Evolutionary conservation across 257 asterid species (phyloP).

Genomic region (Buddleja alternifolia): DNA sequence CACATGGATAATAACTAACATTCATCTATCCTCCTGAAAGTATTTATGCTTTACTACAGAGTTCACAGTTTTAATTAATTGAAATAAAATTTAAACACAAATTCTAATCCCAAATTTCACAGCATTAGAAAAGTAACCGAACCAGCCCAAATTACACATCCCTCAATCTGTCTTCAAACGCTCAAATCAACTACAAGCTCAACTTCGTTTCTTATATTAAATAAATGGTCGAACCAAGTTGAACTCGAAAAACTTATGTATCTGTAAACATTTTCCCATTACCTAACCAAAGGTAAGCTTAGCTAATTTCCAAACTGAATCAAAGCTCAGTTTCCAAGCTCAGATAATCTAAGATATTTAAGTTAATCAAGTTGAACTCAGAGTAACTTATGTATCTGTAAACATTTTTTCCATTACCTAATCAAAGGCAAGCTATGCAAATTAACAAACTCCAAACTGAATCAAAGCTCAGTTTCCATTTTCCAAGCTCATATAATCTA

Average conservation of each 20-base stretch:
- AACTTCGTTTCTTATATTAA: not conserved
- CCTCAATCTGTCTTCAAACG: not conserved
- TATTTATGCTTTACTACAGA: not conserved
- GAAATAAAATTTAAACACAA: not conserved
- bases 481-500: not conserved
- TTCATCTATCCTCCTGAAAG: not conserved
- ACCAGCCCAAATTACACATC: not conserved
- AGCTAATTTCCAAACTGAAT: conserved; percentile 3
- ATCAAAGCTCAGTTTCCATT: conserved; percentile 16
- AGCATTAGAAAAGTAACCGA: not conserved
- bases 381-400: not conserved
- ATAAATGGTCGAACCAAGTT: not conserved
- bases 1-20: not conserved
- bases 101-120: not conserved
- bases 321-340: conserved; percentile 20
- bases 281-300: not conserved
- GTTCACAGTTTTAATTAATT: not conserved
- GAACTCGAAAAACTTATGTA: not conserved
- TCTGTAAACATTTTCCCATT: not conserved
- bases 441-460: conserved; percentile 20
- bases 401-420: not conserved
- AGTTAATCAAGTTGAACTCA: not conserved
- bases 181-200: not conserved
- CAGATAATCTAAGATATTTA: not conserved
- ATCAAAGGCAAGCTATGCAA: not conserved